Evolutionary conservation across 73 alveolate species (phyloP).

Genomic region (Tetrahymena borealis): DNA sequence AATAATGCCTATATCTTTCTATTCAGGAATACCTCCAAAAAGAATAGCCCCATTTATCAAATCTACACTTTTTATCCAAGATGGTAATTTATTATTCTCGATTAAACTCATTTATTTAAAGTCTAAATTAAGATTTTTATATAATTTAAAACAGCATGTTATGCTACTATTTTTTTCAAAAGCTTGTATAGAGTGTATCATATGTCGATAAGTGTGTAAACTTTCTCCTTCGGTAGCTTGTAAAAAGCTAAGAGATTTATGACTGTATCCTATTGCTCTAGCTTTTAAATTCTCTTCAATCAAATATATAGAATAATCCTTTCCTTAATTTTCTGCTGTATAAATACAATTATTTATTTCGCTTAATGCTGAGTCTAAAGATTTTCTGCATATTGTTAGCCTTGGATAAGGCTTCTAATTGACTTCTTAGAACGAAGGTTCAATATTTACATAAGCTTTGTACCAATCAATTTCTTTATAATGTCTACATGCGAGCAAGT

Average conservation of each 20-base stretch:
- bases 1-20: not conserved
- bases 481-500: not conserved
- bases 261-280: not conserved
- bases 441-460: not conserved
- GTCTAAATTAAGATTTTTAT: not conserved
- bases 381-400: not conserved
- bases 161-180: not conserved
- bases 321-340: not conserved
- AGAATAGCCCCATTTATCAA: not conserved
- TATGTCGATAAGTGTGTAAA: not conserved
- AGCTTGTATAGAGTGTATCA: not conserved
- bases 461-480: not conserved
- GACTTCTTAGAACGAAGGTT: not conserved
- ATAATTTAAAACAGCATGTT: not conserved
- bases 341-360: not conserved
- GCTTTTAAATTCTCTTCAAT: not conserved
- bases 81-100: not conserved
- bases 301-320: not conserved
- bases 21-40: not conserved
- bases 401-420: not conserved
- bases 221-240: not conserved
- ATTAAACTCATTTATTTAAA: not conserved
- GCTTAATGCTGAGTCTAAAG: not conserved
- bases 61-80: not conserved
- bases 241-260: not conserved